A percentile compares a stretch with the other conserved stretches of the same genome.
These are phyloP conservation scores for Nitzschia sp. DNA, from an alignment of 108 stramenopile genomes.

Conservation along the genomic window DNA sequence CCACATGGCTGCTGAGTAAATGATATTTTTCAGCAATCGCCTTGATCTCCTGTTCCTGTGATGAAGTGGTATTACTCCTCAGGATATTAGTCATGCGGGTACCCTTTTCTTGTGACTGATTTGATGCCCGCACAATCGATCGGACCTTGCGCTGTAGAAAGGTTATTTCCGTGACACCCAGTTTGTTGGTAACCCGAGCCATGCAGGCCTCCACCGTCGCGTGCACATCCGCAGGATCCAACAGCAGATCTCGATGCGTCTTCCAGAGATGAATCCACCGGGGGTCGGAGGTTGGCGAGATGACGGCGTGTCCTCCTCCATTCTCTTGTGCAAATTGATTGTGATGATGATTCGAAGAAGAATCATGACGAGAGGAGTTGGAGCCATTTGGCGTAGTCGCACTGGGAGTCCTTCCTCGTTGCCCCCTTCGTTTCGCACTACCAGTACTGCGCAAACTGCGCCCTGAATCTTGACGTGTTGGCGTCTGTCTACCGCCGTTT, in stretches of 20 bases:
- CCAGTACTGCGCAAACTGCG: too few relatives aligned
- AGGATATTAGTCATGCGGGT: slow-evolving; percentile 6
- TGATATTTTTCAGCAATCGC: slow-evolving; percentile 29
- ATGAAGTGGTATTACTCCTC: not conserved
- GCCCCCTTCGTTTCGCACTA: not conserved
- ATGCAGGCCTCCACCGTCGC: slow-evolving; percentile 41
- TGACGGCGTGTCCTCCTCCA: slow-evolving; percentile 3
- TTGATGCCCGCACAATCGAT: slow-evolving; percentile 15
- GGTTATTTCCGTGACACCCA: slow-evolving; percentile 38
- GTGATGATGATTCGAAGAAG: too few relatives aligned
- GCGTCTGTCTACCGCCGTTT: not conserved
- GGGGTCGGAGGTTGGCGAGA: slow-evolving; percentile 12
- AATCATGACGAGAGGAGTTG: not conserved
- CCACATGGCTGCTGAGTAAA: slow-evolving; percentile 29
- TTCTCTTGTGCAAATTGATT: too few relatives aligned
- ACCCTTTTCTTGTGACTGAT: not conserved
- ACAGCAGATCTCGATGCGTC: slow-evolving; percentile 23
- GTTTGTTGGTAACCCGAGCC: slow-evolving; percentile 28
- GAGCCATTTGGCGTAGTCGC: not conserved
- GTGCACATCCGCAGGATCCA: slow-evolving; percentile 61
- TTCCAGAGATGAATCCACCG: slow-evolving; percentile 48
- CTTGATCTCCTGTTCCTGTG: slow-evolving; percentile 28
- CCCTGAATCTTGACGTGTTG: slow-evolving; percentile 6
- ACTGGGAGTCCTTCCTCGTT: not conserved
- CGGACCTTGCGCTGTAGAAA: slow-evolving; percentile 56